phyloP scores from a whole-genome alignment of 1,284 basidiomycete species.

The Thelephora terrestris region DNA sequence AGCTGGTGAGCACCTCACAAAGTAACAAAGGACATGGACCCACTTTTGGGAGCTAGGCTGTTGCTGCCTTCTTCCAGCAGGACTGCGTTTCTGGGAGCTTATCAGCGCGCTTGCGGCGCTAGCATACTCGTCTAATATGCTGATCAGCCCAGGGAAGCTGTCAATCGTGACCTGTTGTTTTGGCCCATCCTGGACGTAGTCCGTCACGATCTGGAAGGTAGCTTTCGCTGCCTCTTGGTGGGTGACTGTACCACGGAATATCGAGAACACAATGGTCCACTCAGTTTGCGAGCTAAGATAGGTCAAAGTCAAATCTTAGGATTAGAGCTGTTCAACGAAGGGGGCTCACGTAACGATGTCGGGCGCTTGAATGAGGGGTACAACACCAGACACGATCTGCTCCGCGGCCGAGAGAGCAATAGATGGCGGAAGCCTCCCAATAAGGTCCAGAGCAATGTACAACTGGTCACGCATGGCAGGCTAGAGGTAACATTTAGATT shows the following conservation, averaged over 20 bases:
- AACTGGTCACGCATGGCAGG: constrained; percentile 81
- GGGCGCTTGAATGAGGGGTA: constrained; percentile 65
- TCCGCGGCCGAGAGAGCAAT: constrained; percentile 84
- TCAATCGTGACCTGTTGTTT: constrained; percentile 60
- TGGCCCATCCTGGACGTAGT: constrained; percentile 49
- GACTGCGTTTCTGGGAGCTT: constrained; percentile 42
- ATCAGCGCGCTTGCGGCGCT: constrained; percentile 55
- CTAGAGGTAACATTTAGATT: constrained; percentile 27
- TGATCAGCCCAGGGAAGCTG: constrained; percentile 75
- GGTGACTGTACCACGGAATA: constrained; percentile 79
- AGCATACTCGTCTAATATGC: constrained; percentile 83
- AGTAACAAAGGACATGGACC: constrained; percentile 2
- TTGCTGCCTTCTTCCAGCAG: constrained; percentile 36
- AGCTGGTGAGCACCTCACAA: not conserved
- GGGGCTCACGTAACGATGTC: constrained; percentile 54
- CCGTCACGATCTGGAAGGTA: constrained; percentile 69
- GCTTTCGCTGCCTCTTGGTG: constrained; percentile 84
- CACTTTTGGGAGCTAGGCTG: constrained; percentile 46
- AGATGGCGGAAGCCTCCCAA: constrained; percentile 69
- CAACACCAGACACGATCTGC: constrained; percentile 82
- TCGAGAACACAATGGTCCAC: constrained; percentile 88
- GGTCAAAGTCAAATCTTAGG: constrained; percentile 3
- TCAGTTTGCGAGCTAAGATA: constrained; percentile 74
- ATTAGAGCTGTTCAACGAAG: not conserved
- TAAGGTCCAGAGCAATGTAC: constrained; percentile 85